Evolutionary conservation across 2,329 filamentous ascomycete species (phyloP), one percentile per base, ranked within the genome.

Genomic region (Fusarium anthophilum): DNA sequence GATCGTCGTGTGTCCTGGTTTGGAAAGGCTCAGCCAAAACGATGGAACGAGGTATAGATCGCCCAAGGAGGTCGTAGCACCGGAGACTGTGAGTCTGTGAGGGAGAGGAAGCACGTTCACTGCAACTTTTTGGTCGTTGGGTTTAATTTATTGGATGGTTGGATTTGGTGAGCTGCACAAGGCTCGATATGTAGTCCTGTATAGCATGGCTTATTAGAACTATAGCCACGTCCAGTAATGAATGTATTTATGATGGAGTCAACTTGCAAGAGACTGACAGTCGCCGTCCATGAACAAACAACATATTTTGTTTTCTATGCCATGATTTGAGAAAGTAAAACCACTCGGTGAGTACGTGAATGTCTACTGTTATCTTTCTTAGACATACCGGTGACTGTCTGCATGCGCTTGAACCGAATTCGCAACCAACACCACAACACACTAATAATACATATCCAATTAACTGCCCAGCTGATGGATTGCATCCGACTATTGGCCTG

Each of bases 1-100:
- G 38, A 41, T 78, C 2, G 75, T 81, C 10, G 76, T 82, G 17
- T 79, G 78, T 22, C 76, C 80, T 24, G 81, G 81, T 1, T 41
- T 83, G 51, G 74, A 78, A 43, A 82, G 80, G 60, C 43, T 80
- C 15, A 70, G 73, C n/a, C 54, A 66, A 24, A 75, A 57, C 38
- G 76, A 82, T 32, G 79, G 79, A 26, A 73, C 59, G 15, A 69
- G 68, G 18, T 76, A 76, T 35, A 47, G 60, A n/a, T 63, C 65
- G 18, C 76, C 79, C 8, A 70, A 70, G 47, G 67, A 71, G 44
- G 74, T 80, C 9, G 75, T 76, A 7, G 73, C 73, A 22, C 76
- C 78, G 1, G 47, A 71, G 13, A 73, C 45, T 22, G 39, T 62
- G 65, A 43, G 56, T 22, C 4, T 73, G 17, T 73, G 32, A 70